Percentiles rank a stretch among this genome's conserved stretches.
Evolutionary conservation across 2,329 filamentous ascomycete species (phyloP).

Genomic region (Huntiella bhutanensis): DNA sequence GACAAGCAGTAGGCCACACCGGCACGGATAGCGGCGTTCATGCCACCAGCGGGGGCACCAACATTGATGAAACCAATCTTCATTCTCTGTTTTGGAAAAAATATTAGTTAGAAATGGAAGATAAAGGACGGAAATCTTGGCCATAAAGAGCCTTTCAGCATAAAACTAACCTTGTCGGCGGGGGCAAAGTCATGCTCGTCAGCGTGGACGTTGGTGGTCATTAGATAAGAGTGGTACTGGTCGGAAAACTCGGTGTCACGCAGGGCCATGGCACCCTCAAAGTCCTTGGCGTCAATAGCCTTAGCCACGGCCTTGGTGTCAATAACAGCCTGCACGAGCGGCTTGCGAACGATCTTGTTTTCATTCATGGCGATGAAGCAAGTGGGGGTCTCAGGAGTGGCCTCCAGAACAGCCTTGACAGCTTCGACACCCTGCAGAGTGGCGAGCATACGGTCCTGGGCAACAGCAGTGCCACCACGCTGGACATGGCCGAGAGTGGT

Average conservation of each 20-base stretch:
- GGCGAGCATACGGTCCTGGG: slow-evolving; percentile 83
- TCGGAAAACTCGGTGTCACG: slow-evolving; percentile 88
- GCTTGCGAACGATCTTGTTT: slow-evolving; percentile 89
- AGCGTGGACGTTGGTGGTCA: slow-evolving; percentile 69
- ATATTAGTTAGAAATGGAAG: slow-evolving; percentile 15
- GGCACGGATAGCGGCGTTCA: slow-evolving; percentile 90
- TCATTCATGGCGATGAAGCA: slow-evolving; percentile 93
- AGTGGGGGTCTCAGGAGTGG: slow-evolving; percentile 72
- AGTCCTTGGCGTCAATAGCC: slow-evolving; percentile 71
- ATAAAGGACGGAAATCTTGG: too few relatives aligned
- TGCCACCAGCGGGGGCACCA: slow-evolving; percentile 86
- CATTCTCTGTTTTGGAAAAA: slow-evolving; percentile 43
- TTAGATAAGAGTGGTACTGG: slow-evolving; percentile 76
- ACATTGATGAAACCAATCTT: slow-evolving; percentile 92
- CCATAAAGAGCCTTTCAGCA: neutral
- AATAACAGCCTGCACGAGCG: slow-evolving; percentile 71
- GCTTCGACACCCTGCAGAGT: slow-evolving; percentile 90
- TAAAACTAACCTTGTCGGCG: slow-evolving; percentile 42
- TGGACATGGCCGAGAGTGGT: slow-evolving; percentile 96
- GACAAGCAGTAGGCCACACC: slow-evolving; percentile 85
- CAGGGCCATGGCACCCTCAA: slow-evolving; percentile 68
- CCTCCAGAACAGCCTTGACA: slow-evolving; percentile 76
- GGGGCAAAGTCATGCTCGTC: slow-evolving; percentile 43
- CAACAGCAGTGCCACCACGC: slow-evolving; percentile 76
- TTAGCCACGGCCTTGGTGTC: slow-evolving; percentile 70